Base-by-base conservation (phyloP, 768 basidiomycete species). In the Asterophora lycoperdoides region DNA sequence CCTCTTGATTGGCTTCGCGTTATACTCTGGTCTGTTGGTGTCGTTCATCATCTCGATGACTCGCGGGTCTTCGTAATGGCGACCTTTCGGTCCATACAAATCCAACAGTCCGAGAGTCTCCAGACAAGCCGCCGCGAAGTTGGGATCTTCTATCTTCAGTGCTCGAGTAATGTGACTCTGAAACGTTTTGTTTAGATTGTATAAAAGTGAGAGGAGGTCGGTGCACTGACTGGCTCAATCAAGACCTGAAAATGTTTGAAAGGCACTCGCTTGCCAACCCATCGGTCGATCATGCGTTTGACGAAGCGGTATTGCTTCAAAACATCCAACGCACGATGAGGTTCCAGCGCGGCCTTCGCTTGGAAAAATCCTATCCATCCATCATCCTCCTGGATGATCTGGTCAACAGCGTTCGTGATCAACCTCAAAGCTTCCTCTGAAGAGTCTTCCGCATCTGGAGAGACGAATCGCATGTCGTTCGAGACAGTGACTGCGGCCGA, bases 41-140 rank as follows among this genome's bases (percentile, higher is more conserved):
- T 82, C 79, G 29, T 78, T 64, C 33, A 82, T 60, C 70, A 83
- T 72, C 35, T 68, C 70, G 13, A 75, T 55, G 18, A 85, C 76
- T 18, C 71, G 65, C 19, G 71, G 55, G 53, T 85, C 77, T 60
- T 75, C 71, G 46, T 63, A 67, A 23, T 74, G 73, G 19, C 60
- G 64, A 5, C 83, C 84, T 8, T 72, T 62, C 23, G 74, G 71
- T 2, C 86, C 86, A 56, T 86, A 87, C 44, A 77, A 64, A 14
- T 57, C 61, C 35, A 84, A 62, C 32, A 87, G 75, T 8, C 48
- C 40, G 41, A 80, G 62, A 5, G 76, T 79, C 54, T 80, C 81
- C 13, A 65, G 63, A 59, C 79, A 81, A 23, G 72, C 70, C 8
- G 69, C 58, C 2, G 73, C 70, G 68, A 75, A 82, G 19, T 62